Percentiles rank a stretch among this genome's conserved stretches.
phyloP scores from a whole-genome alignment of 2,329 filamentous ascomycete genomes.

The Arthrobotrys megalospora region DNA sequence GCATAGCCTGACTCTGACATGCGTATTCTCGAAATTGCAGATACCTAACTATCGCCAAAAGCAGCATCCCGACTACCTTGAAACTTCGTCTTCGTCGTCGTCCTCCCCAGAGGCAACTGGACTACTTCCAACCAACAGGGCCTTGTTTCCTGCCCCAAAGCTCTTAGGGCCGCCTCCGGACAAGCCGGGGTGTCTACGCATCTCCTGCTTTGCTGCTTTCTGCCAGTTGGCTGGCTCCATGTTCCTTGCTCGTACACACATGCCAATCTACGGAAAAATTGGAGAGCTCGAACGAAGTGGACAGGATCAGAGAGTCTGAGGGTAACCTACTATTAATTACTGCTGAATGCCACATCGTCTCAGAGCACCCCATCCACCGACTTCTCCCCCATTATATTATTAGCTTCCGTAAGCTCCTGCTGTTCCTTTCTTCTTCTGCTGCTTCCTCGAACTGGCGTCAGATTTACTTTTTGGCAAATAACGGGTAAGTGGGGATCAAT shows the following conservation, averaged over 20 bases:
- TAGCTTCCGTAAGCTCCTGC: conserved; percentile 22
- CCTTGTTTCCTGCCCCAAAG: conserved; percentile 17
- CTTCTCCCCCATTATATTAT: neutral
- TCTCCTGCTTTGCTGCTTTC: conserved; percentile 17
- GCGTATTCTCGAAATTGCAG: conserved; percentile 55
- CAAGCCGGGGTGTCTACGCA: conserved; percentile 25
- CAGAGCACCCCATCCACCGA: neutral
- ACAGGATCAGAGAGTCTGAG: conserved; percentile 9
- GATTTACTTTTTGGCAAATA: conserved; percentile 55
- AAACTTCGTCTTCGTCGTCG: conserved; percentile 29
- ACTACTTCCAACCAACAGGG: conserved; percentile 13
- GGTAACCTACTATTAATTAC: conserved; percentile 39
- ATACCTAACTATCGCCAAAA: conserved; percentile 48
- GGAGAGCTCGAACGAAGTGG: conserved; percentile 46
- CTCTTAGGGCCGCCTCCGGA: conserved; percentile 39
- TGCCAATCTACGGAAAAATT: conserved; percentile 58
- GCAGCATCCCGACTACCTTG: conserved; percentile 42
- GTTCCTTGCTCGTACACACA: conserved; percentile 41
- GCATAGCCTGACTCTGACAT: conserved; percentile 60
- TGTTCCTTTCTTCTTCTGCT: conserved; percentile 3
- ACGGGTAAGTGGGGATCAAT: conserved; percentile 55
- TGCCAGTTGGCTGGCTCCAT: conserved; percentile 46
- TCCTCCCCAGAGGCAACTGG: neutral
- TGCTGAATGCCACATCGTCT: conserved; percentile 28
- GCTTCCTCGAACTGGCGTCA: conserved; percentile 15